Conservation (phyloP, 2,329 filamentous ascomycete species). For the Pseudogymnoascus sp. region DNA sequence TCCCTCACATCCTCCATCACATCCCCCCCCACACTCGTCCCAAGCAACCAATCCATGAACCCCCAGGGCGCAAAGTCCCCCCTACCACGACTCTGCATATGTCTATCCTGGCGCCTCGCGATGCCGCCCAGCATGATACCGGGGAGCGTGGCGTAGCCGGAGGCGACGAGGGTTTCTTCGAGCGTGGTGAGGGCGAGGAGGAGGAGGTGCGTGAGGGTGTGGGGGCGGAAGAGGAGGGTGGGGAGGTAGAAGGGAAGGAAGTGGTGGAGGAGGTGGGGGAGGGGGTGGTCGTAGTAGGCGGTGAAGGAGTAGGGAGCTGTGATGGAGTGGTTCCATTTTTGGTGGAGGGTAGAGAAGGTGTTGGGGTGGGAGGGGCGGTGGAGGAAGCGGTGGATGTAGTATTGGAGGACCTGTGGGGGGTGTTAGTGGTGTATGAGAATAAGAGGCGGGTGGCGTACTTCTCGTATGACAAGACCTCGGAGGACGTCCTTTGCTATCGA, state of each 20-base stretch:
- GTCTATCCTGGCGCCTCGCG: slow-evolving; percentile 43
- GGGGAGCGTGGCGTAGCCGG: slow-evolving; percentile 55
- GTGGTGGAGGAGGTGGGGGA: slow-evolving; percentile 53
- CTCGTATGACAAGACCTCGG: slow-evolving; percentile 46
- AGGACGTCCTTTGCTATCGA: slow-evolving; percentile 47
- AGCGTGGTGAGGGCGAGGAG: slow-evolving; percentile 54
- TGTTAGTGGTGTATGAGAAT: slow-evolving; percentile 10
- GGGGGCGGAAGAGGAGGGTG: slow-evolving; percentile 55
- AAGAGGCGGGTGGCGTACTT: slow-evolving; percentile 35
- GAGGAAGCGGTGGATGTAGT: slow-evolving; percentile 63
- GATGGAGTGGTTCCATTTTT: slow-evolving; percentile 43
- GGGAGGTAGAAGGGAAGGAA: slow-evolving; percentile 61
- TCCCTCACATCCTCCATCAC: slow-evolving; percentile 46
- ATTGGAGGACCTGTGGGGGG: slow-evolving; percentile 49
- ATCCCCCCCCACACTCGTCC: slow-evolving; percentile 46
- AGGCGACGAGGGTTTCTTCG: slow-evolving; percentile 60
- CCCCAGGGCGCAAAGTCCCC: slow-evolving; percentile 58
- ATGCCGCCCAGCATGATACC: slow-evolving; percentile 45
- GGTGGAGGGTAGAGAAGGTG: slow-evolving; percentile 37
- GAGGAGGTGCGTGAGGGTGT: slow-evolving; percentile 64
- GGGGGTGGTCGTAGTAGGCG: slow-evolving; percentile 60
- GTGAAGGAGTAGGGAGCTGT: slow-evolving; percentile 52
- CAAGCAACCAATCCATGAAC: slow-evolving; percentile 53
- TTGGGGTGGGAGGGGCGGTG: slow-evolving; percentile 47
- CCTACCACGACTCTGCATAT: slow-evolving; percentile 47